Conservation (phyloP, 2,329 filamentous ascomycete genomes). For the Colletotrichum euphorbiae region DNA sequence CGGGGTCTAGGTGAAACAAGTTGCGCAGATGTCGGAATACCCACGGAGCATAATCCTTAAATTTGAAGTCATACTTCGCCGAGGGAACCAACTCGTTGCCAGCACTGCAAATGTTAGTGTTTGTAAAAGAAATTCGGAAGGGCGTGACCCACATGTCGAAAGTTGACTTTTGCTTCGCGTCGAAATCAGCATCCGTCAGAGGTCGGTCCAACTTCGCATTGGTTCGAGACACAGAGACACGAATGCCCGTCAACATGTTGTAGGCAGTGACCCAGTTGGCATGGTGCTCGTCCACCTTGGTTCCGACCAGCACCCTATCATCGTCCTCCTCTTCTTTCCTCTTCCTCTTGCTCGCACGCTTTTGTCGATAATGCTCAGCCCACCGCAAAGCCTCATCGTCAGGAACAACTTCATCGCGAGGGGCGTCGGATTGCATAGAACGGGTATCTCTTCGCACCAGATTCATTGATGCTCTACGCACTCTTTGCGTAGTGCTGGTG, state of each 20-base stretch:
- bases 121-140: conserved; percentile 40
- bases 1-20: conserved; percentile 91
- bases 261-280: conserved; percentile 98
- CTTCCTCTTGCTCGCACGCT: conserved; percentile 87
- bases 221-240: conserved; percentile 93
- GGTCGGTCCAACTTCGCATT: conserved; percentile 96
- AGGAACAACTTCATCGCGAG: conserved; percentile 83
- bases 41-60: conserved; percentile 99
- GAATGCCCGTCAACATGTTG: conserved; percentile 99
- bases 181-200: conserved; percentile 91
- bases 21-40: conserved; percentile 93
- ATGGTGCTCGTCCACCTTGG: conserved; percentile 97
- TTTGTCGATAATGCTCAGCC: conserved; percentile 93
- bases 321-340: conserved; percentile 90
- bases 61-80: conserved; percentile 99
- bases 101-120: conserved; percentile 69
- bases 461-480: conserved; percentile 84
- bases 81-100: conserved; percentile 97
- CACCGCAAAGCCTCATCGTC: conserved; percentile 93
- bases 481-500: conserved; percentile 60
- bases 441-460: conserved; percentile 84
- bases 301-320: conserved; percentile 93
- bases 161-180: conserved; percentile 95
- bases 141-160: conserved; percentile 96
- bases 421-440: conserved; percentile 85